Percentiles rank a stretch among this genome's conserved stretches.
Evolutionary conservation across 1,284 basidiomycete species (phyloP).

Genomic region (Naganishia sp.): DNA sequence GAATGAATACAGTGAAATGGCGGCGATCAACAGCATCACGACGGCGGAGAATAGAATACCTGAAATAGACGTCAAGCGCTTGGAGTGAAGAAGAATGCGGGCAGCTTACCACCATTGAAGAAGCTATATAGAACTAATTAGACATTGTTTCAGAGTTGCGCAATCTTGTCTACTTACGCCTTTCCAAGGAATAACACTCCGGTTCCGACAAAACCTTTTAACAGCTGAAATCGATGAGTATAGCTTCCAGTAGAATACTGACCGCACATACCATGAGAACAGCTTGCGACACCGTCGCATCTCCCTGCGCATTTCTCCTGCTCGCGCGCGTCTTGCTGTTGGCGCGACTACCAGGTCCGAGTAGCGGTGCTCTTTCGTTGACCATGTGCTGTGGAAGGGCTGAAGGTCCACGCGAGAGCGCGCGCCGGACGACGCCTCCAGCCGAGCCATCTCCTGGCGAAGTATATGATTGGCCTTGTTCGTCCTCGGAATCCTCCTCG

Average conservation of each 20-base stretch:
- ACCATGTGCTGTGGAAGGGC: slow-evolving; percentile 54
- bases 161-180: slow-evolving; percentile 60
- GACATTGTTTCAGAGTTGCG: neutral
- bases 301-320: slow-evolving; percentile 64
- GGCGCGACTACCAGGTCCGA: slow-evolving; percentile 38
- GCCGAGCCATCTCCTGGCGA: slow-evolving; percentile 21
- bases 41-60: slow-evolving; percentile 83
- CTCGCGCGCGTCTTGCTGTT: slow-evolving; percentile 57
- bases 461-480: slow-evolving; percentile 41
- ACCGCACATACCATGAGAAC: slow-evolving; percentile 73
- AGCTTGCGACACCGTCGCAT: slow-evolving; percentile 83
- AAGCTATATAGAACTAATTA: slow-evolving; percentile 61
- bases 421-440: slow-evolving; percentile 33
- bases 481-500: slow-evolving; percentile 62
- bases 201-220: slow-evolving; percentile 96
- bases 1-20: slow-evolving; percentile 92
- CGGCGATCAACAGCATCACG: slow-evolving; percentile 76
- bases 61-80: slow-evolving; percentile 28
- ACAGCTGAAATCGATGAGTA: slow-evolving; percentile 59
- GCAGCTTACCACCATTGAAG: slow-evolving; percentile 71
- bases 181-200: slow-evolving; percentile 95
- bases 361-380: slow-evolving; percentile 49
- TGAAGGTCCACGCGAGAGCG: slow-evolving; percentile 34
- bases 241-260: slow-evolving; percentile 7
- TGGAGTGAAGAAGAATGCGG: slow-evolving; percentile 1